Conservation (phyloP, 495 filamentous ascomycete genomes). For the Bathelium albidoporum region DNA sequence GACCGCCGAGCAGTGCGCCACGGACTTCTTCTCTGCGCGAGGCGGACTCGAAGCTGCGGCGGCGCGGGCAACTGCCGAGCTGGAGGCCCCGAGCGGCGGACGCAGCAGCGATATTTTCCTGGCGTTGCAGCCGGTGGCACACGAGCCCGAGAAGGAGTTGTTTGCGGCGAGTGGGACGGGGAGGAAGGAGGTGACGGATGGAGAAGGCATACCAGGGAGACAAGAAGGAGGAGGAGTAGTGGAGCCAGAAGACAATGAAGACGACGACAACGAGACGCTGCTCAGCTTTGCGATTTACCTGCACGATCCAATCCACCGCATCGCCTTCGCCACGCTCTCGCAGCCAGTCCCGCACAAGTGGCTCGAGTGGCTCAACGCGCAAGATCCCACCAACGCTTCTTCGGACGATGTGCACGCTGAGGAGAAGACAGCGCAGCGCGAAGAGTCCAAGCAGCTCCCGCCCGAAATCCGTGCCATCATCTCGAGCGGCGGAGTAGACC, state of each 20-base stretch:
- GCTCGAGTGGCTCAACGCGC: constrained; percentile 85
- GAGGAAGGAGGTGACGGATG: constrained; percentile 45
- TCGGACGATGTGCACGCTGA: constrained; percentile 30
- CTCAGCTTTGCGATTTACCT: constrained; percentile 84
- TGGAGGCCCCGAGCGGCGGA: constrained; percentile 77
- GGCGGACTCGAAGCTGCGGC: constrained; percentile 76
- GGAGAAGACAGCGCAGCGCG: constrained; percentile 13
- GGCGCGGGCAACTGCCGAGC: constrained; percentile 58
- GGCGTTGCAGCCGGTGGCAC: constrained; percentile 74
- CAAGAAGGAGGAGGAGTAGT: constrained; percentile 36
- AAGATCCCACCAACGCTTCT: constrained; percentile 43
- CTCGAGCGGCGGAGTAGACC: constrained; percentile 80
- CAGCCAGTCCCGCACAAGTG: constrained; percentile 78
- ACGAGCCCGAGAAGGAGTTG: constrained; percentile 49
- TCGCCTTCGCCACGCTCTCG: constrained; percentile 73
- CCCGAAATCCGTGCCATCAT: constrained; percentile 83
- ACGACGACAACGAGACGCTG: constrained; percentile 44
- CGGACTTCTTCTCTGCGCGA: constrained; percentile 64
- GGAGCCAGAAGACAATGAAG: constrained; percentile 41
- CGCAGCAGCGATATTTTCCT: constrained; percentile 92
- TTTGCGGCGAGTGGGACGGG: constrained; percentile 50
- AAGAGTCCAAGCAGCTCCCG: constrained; percentile 40
- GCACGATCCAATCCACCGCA: constrained; percentile 84
- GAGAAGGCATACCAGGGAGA: too few relatives aligned
- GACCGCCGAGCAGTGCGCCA: constrained; percentile 76